Percentiles rank a stretch among this genome's conserved stretches.
Conservation (phyloP, 768 basidiomycete genomes). For the Pleurotus sapidus region DNA sequence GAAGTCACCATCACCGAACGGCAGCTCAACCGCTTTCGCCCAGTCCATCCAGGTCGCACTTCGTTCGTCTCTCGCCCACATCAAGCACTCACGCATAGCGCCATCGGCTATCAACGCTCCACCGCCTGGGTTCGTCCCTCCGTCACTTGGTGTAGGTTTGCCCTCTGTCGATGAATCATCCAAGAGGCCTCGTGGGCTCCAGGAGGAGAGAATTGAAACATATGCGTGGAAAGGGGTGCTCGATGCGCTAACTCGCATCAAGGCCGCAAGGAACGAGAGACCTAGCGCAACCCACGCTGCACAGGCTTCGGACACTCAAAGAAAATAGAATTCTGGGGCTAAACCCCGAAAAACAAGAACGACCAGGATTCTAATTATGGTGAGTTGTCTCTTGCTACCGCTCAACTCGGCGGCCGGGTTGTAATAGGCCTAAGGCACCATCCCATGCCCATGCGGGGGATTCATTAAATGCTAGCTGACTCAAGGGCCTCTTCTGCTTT, state of each 20-base stretch:
- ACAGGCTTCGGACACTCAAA: not conserved
- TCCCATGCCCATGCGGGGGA: too few species aligned
- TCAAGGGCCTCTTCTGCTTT: slow-evolving; percentile 60
- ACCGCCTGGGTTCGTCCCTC: slow-evolving; percentile 67
- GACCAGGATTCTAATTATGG: not conserved
- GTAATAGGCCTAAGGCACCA: not conserved
- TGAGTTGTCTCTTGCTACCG: not conserved
- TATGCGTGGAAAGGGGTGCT: slow-evolving; percentile 80
- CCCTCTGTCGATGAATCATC: slow-evolving; percentile 38
- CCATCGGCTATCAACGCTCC: slow-evolving; percentile 88
- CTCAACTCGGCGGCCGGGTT: not conserved
- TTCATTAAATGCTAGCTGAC: slow-evolving; percentile 42
- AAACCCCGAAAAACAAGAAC: not conserved
- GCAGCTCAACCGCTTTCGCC: not conserved
- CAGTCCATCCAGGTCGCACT: slow-evolving; percentile 77
- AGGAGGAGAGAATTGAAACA: slow-evolving; percentile 72
- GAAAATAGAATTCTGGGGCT: not conserved
- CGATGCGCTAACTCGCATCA: slow-evolving; percentile 62
- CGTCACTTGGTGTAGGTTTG: slow-evolving; percentile 75
- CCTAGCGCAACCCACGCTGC: slow-evolving; percentile 11
- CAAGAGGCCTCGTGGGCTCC: slow-evolving; percentile 57
- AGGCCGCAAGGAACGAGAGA: slow-evolving; percentile 32
- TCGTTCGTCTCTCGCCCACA: slow-evolving; percentile 77
- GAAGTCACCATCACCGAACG: not conserved
- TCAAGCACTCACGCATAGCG: slow-evolving; percentile 78